Evolutionary conservation across 164 flowering plant genomes (phyloP).

Genomic region (Sextonia rubra): DNA sequence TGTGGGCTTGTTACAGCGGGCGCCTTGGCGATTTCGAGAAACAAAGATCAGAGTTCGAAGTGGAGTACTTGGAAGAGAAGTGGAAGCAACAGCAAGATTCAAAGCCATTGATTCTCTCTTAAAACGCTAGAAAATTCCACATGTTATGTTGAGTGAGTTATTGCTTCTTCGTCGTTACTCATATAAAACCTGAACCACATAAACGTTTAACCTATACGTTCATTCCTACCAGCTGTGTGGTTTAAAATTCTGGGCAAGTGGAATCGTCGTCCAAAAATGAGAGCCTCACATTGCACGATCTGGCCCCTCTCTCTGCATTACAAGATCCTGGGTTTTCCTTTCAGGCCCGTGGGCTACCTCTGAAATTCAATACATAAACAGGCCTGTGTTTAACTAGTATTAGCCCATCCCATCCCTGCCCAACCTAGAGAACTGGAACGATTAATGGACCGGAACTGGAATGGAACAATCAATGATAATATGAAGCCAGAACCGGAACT

Average conservation of each 20-base stretch:
- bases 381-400: no score
- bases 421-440: no score
- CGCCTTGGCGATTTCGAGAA: not conserved
- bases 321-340: not conserved
- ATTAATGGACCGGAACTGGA: no score
- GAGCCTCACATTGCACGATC: not conserved
- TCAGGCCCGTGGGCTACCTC: no score
- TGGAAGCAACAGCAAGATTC: conserved; percentile 7
- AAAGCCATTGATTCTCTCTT: conserved; percentile 9
- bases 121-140: not conserved
- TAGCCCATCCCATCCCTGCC: no score
- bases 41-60: not conserved
- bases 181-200: not conserved
- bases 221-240: not conserved
- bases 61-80: conserved; percentile 3
- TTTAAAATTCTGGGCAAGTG: not conserved
- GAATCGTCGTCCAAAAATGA: not conserved
- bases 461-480: no score
- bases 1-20: not conserved
- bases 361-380: no score
- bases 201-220: not conserved
- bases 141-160: not conserved
- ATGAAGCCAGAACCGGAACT: no score
- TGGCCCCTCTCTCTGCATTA: not conserved
- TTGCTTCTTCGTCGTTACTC: not conserved